Evolutionary conservation across 352 stramenopile species (phyloP).

Genomic region (Peronospora destructor): DNA sequence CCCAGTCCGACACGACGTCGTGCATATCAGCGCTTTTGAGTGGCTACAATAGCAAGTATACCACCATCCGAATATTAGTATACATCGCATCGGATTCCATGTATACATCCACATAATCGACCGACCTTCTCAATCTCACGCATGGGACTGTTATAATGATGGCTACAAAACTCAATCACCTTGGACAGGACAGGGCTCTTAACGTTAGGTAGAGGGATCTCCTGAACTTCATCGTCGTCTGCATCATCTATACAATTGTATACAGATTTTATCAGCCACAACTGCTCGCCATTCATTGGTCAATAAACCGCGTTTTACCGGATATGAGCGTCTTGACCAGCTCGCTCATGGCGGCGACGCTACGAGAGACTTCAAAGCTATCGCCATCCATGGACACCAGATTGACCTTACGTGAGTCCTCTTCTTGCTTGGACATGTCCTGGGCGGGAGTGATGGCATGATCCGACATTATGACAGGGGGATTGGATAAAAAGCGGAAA

Average conservation of each 20-base stretch:
- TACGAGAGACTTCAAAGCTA: constrained; percentile 90
- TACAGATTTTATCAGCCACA: background rate
- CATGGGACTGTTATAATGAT: constrained; percentile 97
- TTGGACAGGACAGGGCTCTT: constrained; percentile 95
- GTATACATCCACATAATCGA: background rate
- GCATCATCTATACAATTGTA: constrained; percentile 74
- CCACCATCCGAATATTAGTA: background rate
- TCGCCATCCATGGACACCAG: constrained; percentile 93
- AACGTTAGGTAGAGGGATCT: constrained; percentile 97
- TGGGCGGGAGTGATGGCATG: constrained; percentile 24
- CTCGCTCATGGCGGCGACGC: constrained; percentile 95
- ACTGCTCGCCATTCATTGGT: background rate
- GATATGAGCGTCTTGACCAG: constrained; percentile 97
- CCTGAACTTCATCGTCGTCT: constrained; percentile 91
- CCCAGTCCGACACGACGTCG: constrained; percentile 99
- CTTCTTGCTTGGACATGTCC: constrained; percentile 50
- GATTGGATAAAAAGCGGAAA: constrained; percentile 19
- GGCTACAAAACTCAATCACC: constrained; percentile 94
- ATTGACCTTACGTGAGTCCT: constrained; percentile 79
- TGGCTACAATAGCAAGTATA: constrained; percentile 47
- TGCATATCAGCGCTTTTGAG: constrained; percentile 97
- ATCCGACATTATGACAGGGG: constrained; percentile 48
- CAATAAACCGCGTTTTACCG: constrained; percentile 28
- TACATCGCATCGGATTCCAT: background rate
- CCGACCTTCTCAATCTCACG: constrained; percentile 97